Conservation (phyloP, 2,329 filamentous ascomycete genomes). For the Ophiostoma pallidulum region DNA sequence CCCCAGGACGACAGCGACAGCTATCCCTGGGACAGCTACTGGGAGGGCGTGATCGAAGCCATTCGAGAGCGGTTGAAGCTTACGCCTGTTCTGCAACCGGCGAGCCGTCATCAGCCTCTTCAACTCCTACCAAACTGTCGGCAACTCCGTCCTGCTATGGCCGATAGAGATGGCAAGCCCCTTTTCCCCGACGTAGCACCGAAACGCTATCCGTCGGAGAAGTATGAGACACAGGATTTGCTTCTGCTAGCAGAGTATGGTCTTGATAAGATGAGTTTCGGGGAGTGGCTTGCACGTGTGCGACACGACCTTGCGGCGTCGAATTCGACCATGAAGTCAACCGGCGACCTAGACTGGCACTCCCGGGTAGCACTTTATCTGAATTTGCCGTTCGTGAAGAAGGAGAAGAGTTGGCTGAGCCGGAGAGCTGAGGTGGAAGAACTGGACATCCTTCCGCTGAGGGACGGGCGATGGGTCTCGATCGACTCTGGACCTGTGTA, state of each 20-base stretch:
- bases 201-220: not conserved
- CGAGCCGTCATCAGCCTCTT: not conserved
- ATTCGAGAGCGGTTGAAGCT: not conserved
- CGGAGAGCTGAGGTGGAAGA: not conserved
- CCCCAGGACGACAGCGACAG: not conserved
- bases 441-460: not conserved
- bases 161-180: not conserved
- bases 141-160: not conserved
- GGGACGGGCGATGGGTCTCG: not conserved
- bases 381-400: not conserved
- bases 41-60: not conserved
- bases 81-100: not conserved
- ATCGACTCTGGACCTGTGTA: not conserved
- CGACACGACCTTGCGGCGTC: not conserved
- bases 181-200: not conserved
- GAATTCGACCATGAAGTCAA: not conserved
- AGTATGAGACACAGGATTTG: not conserved
- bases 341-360: not conserved
- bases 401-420: not conserved
- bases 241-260: not conserved
- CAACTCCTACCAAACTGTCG: not conserved
- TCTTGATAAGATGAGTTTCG: not conserved
- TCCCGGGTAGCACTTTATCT: not conserved
- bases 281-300: not conserved
- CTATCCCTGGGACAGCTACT: constrained; percentile 1